Evolutionary conservation across 2,329 filamentous ascomycete genomes (phyloP), one percentile per base, ranked within the genome.

Genomic region (Xylariaceae sp.): DNA sequence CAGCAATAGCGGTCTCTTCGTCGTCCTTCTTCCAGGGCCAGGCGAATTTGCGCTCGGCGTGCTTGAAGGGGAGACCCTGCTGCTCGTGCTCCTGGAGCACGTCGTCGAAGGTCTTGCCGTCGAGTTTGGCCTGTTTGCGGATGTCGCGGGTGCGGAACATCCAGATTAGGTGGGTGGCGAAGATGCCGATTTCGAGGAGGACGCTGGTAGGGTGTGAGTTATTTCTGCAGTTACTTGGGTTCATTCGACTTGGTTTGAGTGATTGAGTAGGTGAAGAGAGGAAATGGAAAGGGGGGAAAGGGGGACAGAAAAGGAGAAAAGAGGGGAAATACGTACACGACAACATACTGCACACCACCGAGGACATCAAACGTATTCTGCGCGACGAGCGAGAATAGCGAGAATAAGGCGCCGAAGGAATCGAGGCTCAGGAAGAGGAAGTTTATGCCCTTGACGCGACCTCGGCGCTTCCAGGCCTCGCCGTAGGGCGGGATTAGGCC

Each of bases 381-480:
- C 0, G 80, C 82, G 82, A 81, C 80, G 8, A 87, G 71, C 1
- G 84, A 82, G 76, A 87, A 79, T 18, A 87, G 76, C 0, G 83
- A 87, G 69, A 88, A 87, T 58, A 87, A 77, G 0, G 84, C 85
- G 1, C 85, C 85, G 0, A 77, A 65, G 58, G 79, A 85, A 66
- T 88, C 85, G 65, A 87, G 82, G 0, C 74, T 72, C 2, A 88
- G 70, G 64, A 88, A 88, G 11, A 83, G 44, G 66, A 71, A 76
- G 78, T 84, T 84, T 57, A 87, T 80, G 0, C 85, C 85, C 35
- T 86, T 76, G 1, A 87, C 84, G 23, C 83, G 76, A 0, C 85
- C 85, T 54, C 78, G 76, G 10, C 84, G 75, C 69, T 87, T 87
- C 74, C 80, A 85, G 1, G 86, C 73, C 68, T 88, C 85, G 57